A percentile compares a stretch with the other conserved stretches of the same genome.
These are phyloP conservation scores for Paraphaeosphaeria minitans DNA, from an alignment of 2,329 filamentous ascomycete species.

Conservation along the genomic window DNA sequence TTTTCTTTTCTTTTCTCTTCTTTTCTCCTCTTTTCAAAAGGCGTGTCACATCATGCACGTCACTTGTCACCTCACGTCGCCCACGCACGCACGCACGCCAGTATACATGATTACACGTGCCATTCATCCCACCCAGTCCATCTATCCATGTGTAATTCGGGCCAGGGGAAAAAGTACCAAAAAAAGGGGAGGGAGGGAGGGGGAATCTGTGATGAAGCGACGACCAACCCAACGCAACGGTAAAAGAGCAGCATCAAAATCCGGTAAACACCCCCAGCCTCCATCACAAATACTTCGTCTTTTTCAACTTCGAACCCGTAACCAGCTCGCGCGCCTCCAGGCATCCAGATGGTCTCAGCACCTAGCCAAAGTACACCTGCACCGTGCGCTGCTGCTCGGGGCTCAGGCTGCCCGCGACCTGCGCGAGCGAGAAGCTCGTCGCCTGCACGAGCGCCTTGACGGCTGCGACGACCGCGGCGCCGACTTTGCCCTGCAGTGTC, in stretches of 20 bases:
- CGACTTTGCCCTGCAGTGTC: conserved; percentile 83
- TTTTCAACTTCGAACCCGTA: too few species aligned
- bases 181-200: too few species aligned
- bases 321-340: too few species aligned
- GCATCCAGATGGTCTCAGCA: neutral
- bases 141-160: neutral
- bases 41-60: too few species aligned
- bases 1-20: too few species aligned
- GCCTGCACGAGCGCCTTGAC: conserved; percentile 78
- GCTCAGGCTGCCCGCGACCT: conserved; percentile 74
- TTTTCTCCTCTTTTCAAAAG: too few species aligned
- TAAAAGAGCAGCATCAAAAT: conserved; percentile 12
- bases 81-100: neutral
- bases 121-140: conserved; percentile 4
- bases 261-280: conserved; percentile 13
- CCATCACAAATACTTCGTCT: too few species aligned
- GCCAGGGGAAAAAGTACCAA: conserved; percentile 2
- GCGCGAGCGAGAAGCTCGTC: conserved; percentile 75
- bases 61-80: neutral
- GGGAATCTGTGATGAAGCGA: conserved; percentile 30
- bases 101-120: neutral
- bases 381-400: conserved; percentile 81
- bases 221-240: neutral
- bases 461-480: conserved; percentile 73
- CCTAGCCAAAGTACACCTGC: conserved; percentile 75